Conservation (phyloP, 2,329 filamentous ascomycete species). For the Emydomyces testavorans region DNA sequence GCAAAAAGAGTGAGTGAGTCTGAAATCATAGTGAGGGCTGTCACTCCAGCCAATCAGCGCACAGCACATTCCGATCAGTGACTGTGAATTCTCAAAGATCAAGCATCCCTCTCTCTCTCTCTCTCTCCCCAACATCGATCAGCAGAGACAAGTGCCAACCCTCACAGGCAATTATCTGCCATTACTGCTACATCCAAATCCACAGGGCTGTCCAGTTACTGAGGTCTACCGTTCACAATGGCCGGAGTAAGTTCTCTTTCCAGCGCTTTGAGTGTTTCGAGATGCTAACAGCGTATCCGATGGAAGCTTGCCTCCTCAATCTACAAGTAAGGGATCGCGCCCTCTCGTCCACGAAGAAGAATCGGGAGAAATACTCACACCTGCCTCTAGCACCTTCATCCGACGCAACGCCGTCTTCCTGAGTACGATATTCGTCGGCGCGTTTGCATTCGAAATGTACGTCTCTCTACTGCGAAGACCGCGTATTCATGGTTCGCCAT, state of each 20-base stretch:
- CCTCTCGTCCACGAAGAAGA: not conserved
- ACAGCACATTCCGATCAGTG: conserved; percentile 14
- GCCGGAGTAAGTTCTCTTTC: conserved; percentile 38
- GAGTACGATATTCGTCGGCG: conserved; percentile 69
- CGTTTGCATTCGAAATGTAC: conserved; percentile 91
- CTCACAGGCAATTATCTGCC: not conserved
- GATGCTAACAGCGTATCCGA: conserved; percentile 3
- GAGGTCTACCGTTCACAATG: conserved; percentile 40
- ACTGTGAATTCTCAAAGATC: not conserved
- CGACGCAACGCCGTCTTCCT: conserved; percentile 82
- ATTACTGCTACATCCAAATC: not conserved
- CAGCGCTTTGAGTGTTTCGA: not conserved
- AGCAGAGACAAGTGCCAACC: not conserved
- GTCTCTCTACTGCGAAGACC: conserved; percentile 24
- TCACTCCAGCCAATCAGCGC: conserved; percentile 15
- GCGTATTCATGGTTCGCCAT: not conserved
- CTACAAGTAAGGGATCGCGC: conserved; percentile 45
- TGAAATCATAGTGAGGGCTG: too few relatives aligned
- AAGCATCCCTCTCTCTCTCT: not conserved
- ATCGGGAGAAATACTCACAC: conserved; percentile 10
- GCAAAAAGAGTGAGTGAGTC: too few relatives aligned
- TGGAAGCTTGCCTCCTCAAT: conserved; percentile 42
- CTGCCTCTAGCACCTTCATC: conserved; percentile 58
- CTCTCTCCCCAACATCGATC: conserved; percentile 4
- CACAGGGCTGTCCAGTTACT: not conserved